Evolutionary conservation across 1,284 basidiomycete genomes (phyloP), one percentile per base, ranked within the genome.

Genomic region (Boletus sp.): DNA sequence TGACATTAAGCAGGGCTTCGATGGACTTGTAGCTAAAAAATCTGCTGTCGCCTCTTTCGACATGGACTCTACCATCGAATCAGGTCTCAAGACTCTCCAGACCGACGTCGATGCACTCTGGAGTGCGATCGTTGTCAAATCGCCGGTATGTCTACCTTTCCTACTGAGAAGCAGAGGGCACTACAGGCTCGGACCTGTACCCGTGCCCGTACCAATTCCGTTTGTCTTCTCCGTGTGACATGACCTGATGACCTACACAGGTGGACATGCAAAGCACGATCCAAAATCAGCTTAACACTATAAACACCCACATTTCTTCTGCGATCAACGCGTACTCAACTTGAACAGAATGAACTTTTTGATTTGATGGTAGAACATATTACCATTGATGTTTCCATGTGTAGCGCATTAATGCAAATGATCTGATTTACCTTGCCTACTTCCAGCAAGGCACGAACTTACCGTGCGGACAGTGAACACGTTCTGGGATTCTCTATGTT

Each of bases 21-120:
- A 9, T 2, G 28, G 52, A 25, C 37, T 67, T 10, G n/a, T 17
- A 25, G 16, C n/a, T 27, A 64, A 66, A 50, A 43, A 59, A 33
- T 0, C 11, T 1, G 33, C 44, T 11, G 1, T 66, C 33, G 1
- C n/a, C 31, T 2, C 16, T 17, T 0, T 7, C 16, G 6, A 16
- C 8, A 9, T 23, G 27, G 21, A 8, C 11, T 17, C 5, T 10
- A 11, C 25, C n/a, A 28, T 27, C n/a, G 7, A 25, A 31, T 2
- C 16, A 8, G 52, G 51, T 21, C 60, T 61, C 31, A 2, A 37
- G 27, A 11, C 0, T 19, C 51, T 61, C 28, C 25, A 57, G 48
- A n/a, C 3, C 16, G 6, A 27, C 21, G 8, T 27, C 6, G 23
- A 38, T 8, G 25, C 3, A 5, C 14, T 62, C 7, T 23, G 27